Conservation (phyloP, 208 protist species). For the Leptomonas pyrrhocoris region DNA sequence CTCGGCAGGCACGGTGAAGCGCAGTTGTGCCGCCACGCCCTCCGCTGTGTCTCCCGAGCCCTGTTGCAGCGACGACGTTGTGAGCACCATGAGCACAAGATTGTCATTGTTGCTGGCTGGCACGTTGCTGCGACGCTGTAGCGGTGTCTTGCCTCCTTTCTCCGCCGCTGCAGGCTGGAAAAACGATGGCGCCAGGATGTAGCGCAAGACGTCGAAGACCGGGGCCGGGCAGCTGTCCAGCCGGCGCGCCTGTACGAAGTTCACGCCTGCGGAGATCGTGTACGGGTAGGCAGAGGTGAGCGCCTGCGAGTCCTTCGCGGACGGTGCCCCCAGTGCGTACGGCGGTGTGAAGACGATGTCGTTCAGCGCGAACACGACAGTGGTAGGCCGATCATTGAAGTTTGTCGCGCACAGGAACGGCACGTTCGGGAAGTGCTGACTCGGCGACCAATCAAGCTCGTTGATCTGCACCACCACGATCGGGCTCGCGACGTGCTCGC, state of each 20-base stretch:
- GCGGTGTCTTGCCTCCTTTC: not conserved
- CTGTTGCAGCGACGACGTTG: constrained; percentile 26
- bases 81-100: constrained; percentile 48
- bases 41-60: constrained; percentile 17
- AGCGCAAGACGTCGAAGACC: constrained; percentile 53
- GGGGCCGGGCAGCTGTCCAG: constrained; percentile 58
- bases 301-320: constrained; percentile 29
- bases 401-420: constrained; percentile 58
- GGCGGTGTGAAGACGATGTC: constrained; percentile 64
- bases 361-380: constrained; percentile 75
- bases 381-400: constrained; percentile 33
- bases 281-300: constrained; percentile 55
- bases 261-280: constrained; percentile 64
- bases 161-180: constrained; percentile 31
- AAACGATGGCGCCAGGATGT: constrained; percentile 49
- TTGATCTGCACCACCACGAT: constrained; percentile 58
- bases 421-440: constrained; percentile 58
- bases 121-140: not conserved
- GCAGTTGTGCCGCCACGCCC: constrained; percentile 37
- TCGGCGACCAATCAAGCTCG: constrained; percentile 46
- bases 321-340: constrained; percentile 57
- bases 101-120: not conserved
- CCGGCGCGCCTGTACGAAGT: constrained; percentile 69
- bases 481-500: constrained; percentile 74
- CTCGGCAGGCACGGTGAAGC: constrained; percentile 68